These are phyloP conservation scores for Acrocalymma vagum DNA, from an alignment of 2,329 filamentous ascomycete genomes.

Conservation along the genomic window DNA sequence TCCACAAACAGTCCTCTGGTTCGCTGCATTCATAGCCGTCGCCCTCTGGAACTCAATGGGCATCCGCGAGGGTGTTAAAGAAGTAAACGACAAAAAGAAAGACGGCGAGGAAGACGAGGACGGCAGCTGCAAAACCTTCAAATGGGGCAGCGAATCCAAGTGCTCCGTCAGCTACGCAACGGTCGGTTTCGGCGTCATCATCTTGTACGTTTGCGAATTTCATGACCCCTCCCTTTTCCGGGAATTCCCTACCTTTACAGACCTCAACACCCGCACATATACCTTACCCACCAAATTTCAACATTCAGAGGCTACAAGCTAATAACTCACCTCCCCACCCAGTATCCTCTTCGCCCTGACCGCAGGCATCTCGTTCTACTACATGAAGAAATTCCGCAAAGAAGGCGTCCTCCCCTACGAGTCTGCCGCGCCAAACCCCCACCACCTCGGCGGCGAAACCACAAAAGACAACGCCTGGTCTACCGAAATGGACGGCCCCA, in stretches of 20 bases:
- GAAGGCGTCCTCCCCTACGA: constrained; percentile 63
- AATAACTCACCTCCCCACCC: constrained; percentile 3
- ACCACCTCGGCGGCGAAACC: constrained; percentile 48
- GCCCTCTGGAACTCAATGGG: constrained; percentile 65
- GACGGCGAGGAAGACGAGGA: constrained; percentile 49
- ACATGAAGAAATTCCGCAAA: constrained; percentile 64
- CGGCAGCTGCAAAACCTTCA: constrained; percentile 63
- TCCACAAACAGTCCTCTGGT: constrained; percentile 60
- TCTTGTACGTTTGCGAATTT: constrained; percentile 59
- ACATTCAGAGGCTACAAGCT: too few relatives aligned
- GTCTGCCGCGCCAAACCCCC: constrained; percentile 52
- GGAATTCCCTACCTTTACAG: neutral
- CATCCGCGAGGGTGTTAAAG: constrained; percentile 58
- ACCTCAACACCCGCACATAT: neutral
- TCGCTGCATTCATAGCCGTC: constrained; percentile 65
- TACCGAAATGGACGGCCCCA: constrained; percentile 51
- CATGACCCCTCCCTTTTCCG: neutral
- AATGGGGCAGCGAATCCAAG: constrained; percentile 62
- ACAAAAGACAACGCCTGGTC: constrained; percentile 54
- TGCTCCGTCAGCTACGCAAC: constrained; percentile 66
- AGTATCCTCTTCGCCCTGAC: constrained; percentile 65
- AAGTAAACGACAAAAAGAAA: too few relatives aligned
- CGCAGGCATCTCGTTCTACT: constrained; percentile 62
- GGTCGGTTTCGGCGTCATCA: constrained; percentile 64
- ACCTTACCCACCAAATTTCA: neutral